Evolutionary conservation across 768 basidiomycete genomes (phyloP).

Genomic region (Lentinula detonsa): DNA sequence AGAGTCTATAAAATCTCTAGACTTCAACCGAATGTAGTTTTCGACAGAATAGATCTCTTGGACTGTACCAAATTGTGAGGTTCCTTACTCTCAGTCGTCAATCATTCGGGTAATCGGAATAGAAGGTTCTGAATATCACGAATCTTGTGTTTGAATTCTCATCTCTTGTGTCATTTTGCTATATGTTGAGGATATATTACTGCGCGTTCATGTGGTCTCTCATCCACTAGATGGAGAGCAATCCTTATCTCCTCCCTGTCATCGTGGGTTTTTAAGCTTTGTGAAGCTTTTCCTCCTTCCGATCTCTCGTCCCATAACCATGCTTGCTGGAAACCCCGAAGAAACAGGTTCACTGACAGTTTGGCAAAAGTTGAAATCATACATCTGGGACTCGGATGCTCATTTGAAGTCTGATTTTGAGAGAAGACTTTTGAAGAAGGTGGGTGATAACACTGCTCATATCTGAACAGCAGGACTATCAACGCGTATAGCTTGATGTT

Average conservation of each 20-base stretch:
- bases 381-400: constrained; percentile 19
- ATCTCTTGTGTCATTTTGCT: neutral
- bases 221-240: neutral
- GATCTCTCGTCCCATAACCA: neutral
- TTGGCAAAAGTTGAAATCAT: constrained; percentile 13
- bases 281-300: neutral
- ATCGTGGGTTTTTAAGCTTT: neutral
- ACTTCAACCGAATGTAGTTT: neutral
- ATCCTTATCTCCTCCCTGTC: neutral
- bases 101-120: neutral
- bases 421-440: constrained; percentile 16
- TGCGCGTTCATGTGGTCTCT: neutral
- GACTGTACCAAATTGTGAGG: neutral
- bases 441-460: neutral
- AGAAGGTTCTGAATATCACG: neutral
- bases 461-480: neutral
- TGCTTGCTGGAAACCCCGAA: neutral
- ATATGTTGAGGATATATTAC: neutral
- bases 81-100: neutral
- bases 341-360: neutral
- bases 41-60: neutral
- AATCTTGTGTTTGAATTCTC: neutral
- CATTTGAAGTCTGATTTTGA: constrained; percentile 17
- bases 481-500: constrained; percentile 13
- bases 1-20: constrained; percentile 14